phyloP scores from a whole-genome alignment of 371 early-diverging fungal species.

The Dichotomocladium elegans region DNA sequence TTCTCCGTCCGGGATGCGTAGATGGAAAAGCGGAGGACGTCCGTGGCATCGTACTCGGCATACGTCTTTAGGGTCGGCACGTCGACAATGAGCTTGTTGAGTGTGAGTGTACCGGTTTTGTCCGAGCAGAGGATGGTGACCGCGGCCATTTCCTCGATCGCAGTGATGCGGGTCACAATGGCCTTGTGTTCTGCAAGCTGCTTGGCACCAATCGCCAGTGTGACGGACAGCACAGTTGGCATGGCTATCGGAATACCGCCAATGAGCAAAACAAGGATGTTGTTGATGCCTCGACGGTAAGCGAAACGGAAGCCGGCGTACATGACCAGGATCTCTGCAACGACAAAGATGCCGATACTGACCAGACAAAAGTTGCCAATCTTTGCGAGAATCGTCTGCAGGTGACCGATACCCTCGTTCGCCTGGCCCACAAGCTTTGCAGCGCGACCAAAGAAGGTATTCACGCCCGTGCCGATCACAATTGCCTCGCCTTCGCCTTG shows the following conservation, averaged over 20 bases:
- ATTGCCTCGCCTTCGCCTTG: constrained; percentile 90
- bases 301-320: constrained; percentile 69
- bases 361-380: constrained; percentile 87
- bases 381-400: constrained; percentile 85
- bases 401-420: constrained; percentile 81
- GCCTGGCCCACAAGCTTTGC: constrained; percentile 77
- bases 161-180: constrained; percentile 84
- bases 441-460: constrained; percentile 90
- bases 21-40: constrained; percentile 58
- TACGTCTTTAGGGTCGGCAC: constrained; percentile 61
- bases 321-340: constrained; percentile 82
- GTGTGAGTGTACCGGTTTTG: constrained; percentile 96
- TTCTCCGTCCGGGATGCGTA: constrained; percentile 69
- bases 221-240: constrained; percentile 88
- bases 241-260: constrained; percentile 81
- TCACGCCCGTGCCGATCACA: constrained; percentile 80
- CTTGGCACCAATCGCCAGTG: constrained; percentile 91
- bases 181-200: constrained; percentile 92
- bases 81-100: constrained; percentile 85
- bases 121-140: constrained; percentile 93
- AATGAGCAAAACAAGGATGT: constrained; percentile 71
- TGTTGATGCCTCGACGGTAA: constrained; percentile 70
- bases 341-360: constrained; percentile 66
- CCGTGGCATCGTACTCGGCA: constrained; percentile 47
- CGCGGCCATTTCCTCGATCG: constrained; percentile 92